Conservation (phyloP, 73 alveolate genomes). For the Paraurostyla sp. region DNA sequence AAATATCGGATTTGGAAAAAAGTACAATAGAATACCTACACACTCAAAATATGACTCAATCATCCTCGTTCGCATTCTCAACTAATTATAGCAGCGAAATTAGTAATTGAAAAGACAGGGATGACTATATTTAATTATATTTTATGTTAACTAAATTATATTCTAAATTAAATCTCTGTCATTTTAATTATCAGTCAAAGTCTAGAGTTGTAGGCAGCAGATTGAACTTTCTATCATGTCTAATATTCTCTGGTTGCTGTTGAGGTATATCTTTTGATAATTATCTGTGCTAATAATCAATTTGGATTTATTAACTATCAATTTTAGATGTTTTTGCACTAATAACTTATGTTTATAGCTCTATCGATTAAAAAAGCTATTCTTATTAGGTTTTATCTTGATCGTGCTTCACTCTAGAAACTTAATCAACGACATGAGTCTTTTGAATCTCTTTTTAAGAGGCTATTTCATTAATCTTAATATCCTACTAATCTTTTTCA, state of each 20-base stretch:
- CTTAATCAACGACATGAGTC: no score
- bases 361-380: no score
- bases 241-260: neutral
- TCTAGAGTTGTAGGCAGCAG: constrained; percentile 6
- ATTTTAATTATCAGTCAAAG: neutral
- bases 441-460: no score
- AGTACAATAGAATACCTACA: neutral
- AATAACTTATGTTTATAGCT: no score
- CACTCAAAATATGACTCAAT: constrained; percentile 20
- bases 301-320: neutral
- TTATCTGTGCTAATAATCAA: neutral
- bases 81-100: neutral
- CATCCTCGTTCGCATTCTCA: neutral
- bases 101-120: neutral
- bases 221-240: constrained; percentile 1
- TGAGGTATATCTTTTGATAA: neutral
- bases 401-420: no score
- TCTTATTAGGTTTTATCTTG: no score
- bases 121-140: neutral
- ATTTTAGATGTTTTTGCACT: no score
- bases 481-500: no score
- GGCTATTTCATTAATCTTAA: no score
- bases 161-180: neutral
- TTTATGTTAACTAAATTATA: neutral
- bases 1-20: neutral